Evolutionary conservation across 257 asterid genomes (phyloP), one percentile per base, ranked within the genome.

Genomic region (Striga asiatica): DNA sequence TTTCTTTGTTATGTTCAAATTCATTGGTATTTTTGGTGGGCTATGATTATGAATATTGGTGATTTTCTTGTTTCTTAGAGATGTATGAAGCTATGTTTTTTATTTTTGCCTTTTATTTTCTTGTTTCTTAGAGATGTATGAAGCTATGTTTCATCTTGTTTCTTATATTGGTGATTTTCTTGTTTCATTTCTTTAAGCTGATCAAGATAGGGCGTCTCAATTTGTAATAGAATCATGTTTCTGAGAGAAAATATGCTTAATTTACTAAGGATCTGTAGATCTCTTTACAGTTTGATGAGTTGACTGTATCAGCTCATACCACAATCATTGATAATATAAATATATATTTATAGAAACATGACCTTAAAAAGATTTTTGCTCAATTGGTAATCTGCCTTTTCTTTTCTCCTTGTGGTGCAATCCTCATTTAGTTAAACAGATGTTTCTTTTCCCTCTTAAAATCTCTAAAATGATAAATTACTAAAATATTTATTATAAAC

Each of bases 261-360:
- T n/a, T n/a, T n/a, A n/a, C n/a, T n/a, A 71, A 50, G 66, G 38
- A 54, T 55, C 62, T 62, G 0, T 62, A 66, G 76, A 83, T 83
- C 82, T 74, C 47, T 20, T 22, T 50, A 27, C 48, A 16, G 10
- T 22, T 6, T 16, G 21, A 41, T 37, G 43, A n/a, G n/a, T n/a
- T n/a, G n/a, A n/a, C n/a, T n/a, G n/a, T n/a, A n/a, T n/a, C n/a
- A n/a, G n/a, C n/a, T n/a, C n/a, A n/a, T n/a, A n/a, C n/a, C n/a
- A n/a, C n/a, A n/a, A n/a, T n/a, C n/a, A n/a, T n/a, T n/a, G n/a
- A n/a, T n/a, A n/a, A n/a, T n/a, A n/a, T n/a, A n/a, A n/a, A n/a
- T n/a, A n/a, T n/a, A n/a, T n/a, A n/a, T n/a, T n/a, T n/a, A n/a
- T n/a, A n/a, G n/a, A n/a, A n/a, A n/a, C n/a, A n/a, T n/a, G n/a